These are phyloP conservation scores for Xylariaceae sp. DNA, from an alignment of 2,329 filamentous ascomycete genomes.

Conservation along the genomic window DNA sequence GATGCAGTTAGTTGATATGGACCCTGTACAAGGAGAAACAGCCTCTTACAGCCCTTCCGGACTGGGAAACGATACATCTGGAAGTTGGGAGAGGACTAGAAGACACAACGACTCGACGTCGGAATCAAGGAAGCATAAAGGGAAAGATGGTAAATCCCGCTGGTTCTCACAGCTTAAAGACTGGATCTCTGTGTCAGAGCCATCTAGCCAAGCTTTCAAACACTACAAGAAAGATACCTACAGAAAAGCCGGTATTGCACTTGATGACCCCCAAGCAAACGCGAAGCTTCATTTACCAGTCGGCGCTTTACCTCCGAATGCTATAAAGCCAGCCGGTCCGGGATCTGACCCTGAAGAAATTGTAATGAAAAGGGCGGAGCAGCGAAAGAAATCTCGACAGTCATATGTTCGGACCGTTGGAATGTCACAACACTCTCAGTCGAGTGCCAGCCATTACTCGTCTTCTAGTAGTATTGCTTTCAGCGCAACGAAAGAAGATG, in stretches of 20 bases:
- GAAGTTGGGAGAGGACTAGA: not conserved
- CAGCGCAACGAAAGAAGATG: slow-evolving; percentile 9
- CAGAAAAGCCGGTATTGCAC: slow-evolving; percentile 47
- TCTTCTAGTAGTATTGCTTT: slow-evolving; percentile 29
- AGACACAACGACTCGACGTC: slow-evolving; percentile 10
- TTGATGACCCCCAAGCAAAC: slow-evolving; percentile 47
- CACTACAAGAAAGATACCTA: slow-evolving; percentile 48
- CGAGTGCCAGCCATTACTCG: slow-evolving; percentile 30
- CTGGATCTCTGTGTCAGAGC: slow-evolving; percentile 54
- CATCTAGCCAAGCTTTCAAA: slow-evolving; percentile 52
- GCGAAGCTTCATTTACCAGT: slow-evolving; percentile 51
- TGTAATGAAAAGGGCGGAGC: slow-evolving; percentile 39
- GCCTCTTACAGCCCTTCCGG: slow-evolving; percentile 5
- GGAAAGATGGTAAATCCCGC: slow-evolving; percentile 34
- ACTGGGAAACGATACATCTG: not conserved
- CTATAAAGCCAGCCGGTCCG: slow-evolving; percentile 47
- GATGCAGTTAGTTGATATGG: slow-evolving; percentile 17
- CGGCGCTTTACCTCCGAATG: slow-evolving; percentile 47
- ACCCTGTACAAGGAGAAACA: slow-evolving; percentile 1
- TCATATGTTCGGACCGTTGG: slow-evolving; percentile 25
- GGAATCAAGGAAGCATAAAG: slow-evolving; percentile 30
- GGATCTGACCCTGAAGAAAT: slow-evolving; percentile 52
- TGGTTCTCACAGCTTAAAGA: slow-evolving; percentile 50
- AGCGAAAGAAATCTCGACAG: slow-evolving; percentile 36
- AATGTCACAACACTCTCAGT: slow-evolving; percentile 27